A percentile compares a stretch with the other conserved stretches of the same genome.
Evolutionary conservation across 1,284 basidiomycete species (phyloP).

Genomic region (Cutaneotrichosporon spelunceum): DNA sequence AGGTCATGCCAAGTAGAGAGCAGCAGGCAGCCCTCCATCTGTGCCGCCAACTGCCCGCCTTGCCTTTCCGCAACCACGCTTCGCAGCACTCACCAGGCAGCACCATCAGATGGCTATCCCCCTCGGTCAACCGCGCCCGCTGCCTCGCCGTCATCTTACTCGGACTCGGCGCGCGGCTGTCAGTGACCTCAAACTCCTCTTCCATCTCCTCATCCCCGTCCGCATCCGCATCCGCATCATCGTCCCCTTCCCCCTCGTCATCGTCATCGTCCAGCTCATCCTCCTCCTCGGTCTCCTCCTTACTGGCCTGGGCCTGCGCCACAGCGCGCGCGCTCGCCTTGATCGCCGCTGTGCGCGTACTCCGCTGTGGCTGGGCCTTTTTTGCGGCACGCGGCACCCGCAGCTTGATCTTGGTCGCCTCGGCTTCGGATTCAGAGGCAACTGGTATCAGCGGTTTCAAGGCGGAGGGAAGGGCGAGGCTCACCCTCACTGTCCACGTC

Average conservation of each 20-base stretch:
- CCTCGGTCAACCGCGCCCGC: constrained; percentile 24
- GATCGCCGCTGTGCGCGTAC: constrained; percentile 7
- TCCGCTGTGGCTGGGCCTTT: neutral
- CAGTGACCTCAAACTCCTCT: constrained; percentile 12
- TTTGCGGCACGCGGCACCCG: constrained; percentile 9
- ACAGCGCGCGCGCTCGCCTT: constrained; percentile 10
- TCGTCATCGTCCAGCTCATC: constrained; percentile 13
- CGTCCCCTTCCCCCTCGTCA: constrained; percentile 18
- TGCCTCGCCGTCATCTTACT: constrained; percentile 41
- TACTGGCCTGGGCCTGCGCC: constrained; percentile 14
- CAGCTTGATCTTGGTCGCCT: constrained; percentile 12
- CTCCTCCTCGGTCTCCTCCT: constrained; percentile 24
- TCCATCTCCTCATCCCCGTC: constrained; percentile 1
- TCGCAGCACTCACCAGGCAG: constrained; percentile 30
- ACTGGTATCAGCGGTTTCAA: neutral
- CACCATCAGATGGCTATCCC: constrained; percentile 28
- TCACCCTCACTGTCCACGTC: constrained; percentile 8
- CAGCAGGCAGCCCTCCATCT: too few relatives aligned
- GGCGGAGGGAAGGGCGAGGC: neutral
- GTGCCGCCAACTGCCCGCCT: neutral
- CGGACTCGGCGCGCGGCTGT: constrained; percentile 24
- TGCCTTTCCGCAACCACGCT: neutral
- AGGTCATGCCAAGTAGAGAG: too few relatives aligned
- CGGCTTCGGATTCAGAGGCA: constrained; percentile 26
- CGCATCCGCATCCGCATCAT: constrained; percentile 15